Base-by-base conservation (phyloP, 805 yeast species). In the Monosporozyma unispora region DNA sequence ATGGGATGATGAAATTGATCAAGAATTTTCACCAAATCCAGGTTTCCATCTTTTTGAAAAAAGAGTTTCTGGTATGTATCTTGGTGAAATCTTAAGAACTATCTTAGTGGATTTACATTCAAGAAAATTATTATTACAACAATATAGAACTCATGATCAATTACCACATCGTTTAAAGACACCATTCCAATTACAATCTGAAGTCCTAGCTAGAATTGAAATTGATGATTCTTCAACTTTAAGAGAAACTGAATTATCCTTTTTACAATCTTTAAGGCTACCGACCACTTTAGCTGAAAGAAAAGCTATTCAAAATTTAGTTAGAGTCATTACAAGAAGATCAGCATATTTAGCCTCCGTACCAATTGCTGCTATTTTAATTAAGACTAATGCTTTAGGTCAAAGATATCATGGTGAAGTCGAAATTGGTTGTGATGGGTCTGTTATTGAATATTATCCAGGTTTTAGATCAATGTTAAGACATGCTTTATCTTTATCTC, bases 341-440 rank as follows among this genome's bases (percentile, higher is more conserved):
- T 87, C 97, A n/a, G 97, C 97, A 0, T 81, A 80, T 56, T 75
- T 91, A 51, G 79, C 96, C 3, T 90, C 96, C 18, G 84, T 89
- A 44, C 96, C 96, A 50, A 74, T 91, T 50, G 91, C 96, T 29
- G 96, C 93, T 2, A 77, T 91, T 50, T 64, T 83, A 48, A 70
- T 75, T 47, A 80, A 79, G 67, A 83, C 90, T 1, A 75, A 73
- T 47, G 84, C 91, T 14, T 77, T 89, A 47, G 68, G 68, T 50
- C 73, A 73, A 40, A 62, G 62, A 46, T 74, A 71, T 57, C 86
- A 84, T 58, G 80, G 78, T 52, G 87, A 82, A 60, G 88, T 91
- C 46, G 98, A 91, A 66, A 79, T 93, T 56, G 98, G 97, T 51
- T 90, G 90, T 52, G 98, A 91, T 67, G 99, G 99, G 35, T 83